Evolutionary conservation across 805 yeast species (phyloP), one percentile per base, ranked within the genome.

Genomic region (Hanseniaspora pseudoguilliermondii): DNA sequence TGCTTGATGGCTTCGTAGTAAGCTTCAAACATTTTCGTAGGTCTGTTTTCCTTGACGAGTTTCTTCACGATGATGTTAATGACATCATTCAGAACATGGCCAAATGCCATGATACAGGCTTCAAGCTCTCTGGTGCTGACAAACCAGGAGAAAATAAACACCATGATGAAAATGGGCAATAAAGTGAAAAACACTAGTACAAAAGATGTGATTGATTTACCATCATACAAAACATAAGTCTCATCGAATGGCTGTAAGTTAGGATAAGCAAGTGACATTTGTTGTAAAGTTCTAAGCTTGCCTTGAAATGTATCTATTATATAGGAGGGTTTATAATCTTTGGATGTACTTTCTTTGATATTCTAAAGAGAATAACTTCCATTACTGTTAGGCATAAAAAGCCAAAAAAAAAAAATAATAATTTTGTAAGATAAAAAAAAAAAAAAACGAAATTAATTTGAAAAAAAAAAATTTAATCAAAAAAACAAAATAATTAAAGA

Each of bases 71-170:
- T 60, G 57, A 83, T 80, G 68, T 91, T 91, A 27, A 81, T 63
- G 0, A 82, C 64, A 66, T 93, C 97, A 59, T 86, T 84, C 18
- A 76, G 71, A 8, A 90, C 80, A 63, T 91, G 97, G 1, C 97
- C 98, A 1, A 77, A 84, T 0, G 91, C 91, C 59, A 87, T 75
- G 50, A 90, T 71, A 21, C 88, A 81, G 0, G 95, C 86, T 65
- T 90, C 96, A 29, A 87, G 75, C 63, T 93, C 97, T 54, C 97
- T 72, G 0, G 95, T 78, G 15, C 82, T 69, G 46, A 91, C 71
- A 63, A 90, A 85, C 87, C 95, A 85, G 13, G 96, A 80, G 36
- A 87, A 77, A 63, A 90, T 83, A 63, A 86, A 85, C 23, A 86
- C 80, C 68, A 90, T 75, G 21, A 86, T 73, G 42, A 83, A 78